Conservation (phyloP, 306 rosid genomes). For the Adenanthera pavonina region DNA sequence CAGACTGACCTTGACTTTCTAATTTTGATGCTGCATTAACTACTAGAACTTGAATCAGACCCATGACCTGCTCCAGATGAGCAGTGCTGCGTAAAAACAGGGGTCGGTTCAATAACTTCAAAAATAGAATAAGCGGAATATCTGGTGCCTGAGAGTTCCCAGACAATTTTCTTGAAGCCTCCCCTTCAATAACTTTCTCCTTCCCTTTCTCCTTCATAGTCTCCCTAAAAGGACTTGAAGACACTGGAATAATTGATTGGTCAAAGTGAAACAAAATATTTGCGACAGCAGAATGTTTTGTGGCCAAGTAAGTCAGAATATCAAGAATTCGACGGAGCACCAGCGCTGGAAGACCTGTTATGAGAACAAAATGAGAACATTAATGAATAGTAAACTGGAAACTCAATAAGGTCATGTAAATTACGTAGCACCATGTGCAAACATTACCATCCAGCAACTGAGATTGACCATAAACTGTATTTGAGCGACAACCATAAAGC, state of each 20-base stretch:
- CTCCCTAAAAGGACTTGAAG: constrained; percentile 50
- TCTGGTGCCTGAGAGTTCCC: constrained; percentile 51
- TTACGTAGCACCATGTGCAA: constrained; percentile 21
- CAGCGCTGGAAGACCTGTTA: constrained; percentile 93
- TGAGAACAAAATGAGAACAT: constrained; percentile 39
- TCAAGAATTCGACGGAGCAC: constrained; percentile 91
- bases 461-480: constrained; percentile 91
- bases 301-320: constrained; percentile 83
- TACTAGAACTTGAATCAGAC: constrained; percentile 85
- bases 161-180: constrained; percentile 43
- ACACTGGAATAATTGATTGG: constrained; percentile 58
- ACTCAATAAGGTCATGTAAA: constrained; percentile 19
- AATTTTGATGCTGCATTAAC: constrained; percentile 74
- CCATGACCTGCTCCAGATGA: constrained; percentile 98
- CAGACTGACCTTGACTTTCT: constrained; percentile 71
- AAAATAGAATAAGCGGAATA: constrained; percentile 73
- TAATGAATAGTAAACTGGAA: constrained; percentile 29
- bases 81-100: constrained; percentile 77
- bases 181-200: constrained; percentile 79
- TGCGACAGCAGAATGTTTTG: constrained; percentile 90
- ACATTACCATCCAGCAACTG: constrained; percentile 88
- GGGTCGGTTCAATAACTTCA: constrained; percentile 87
- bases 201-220: constrained; percentile 83
- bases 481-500: constrained; percentile 94
- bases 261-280: constrained; percentile 82